Evolutionary conservation across 2,329 filamentous ascomycete genomes (phyloP).

Genomic region (Cercospora sp.): DNA sequence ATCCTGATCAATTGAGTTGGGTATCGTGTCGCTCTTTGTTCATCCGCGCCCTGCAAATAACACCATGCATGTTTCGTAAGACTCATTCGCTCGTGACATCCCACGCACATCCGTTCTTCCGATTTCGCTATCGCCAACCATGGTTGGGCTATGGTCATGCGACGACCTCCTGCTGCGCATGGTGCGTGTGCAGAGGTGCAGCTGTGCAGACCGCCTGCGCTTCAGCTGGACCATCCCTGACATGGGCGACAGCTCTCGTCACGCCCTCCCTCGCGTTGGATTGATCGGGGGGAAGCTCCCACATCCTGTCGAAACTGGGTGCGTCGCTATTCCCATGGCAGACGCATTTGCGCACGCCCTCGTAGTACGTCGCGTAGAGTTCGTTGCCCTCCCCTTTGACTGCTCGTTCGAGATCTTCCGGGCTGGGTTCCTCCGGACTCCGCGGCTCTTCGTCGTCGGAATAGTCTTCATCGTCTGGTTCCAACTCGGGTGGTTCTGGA

Average conservation of each 20-base stretch:
- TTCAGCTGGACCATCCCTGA: conserved; percentile 18
- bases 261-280: conserved; percentile 26
- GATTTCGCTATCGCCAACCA: not conserved
- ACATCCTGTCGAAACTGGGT: conserved; percentile 34
- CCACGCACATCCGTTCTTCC: not conserved
- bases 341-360: conserved; percentile 33
- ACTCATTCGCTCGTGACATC: not conserved
- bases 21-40: not conserved
- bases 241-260: conserved; percentile 33
- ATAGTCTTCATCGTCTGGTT: conserved; percentile 30
- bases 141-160: not conserved
- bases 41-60: not conserved
- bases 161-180: not conserved
- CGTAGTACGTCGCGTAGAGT: conserved; percentile 31
- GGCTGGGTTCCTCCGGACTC: conserved; percentile 34
- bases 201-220: conserved; percentile 15
- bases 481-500: conserved; percentile 30
- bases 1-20: not conserved
- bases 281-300: conserved; percentile 33
- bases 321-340: conserved; percentile 36
- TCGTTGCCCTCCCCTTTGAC: conserved; percentile 34
- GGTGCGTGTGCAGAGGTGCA: conserved; percentile 5
- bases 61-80: not conserved
- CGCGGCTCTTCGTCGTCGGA: conserved; percentile 34
- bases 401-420: conserved; percentile 29